Conservation (phyloP, 306 rosid genomes). For the Cucurbita moschata region DNA sequence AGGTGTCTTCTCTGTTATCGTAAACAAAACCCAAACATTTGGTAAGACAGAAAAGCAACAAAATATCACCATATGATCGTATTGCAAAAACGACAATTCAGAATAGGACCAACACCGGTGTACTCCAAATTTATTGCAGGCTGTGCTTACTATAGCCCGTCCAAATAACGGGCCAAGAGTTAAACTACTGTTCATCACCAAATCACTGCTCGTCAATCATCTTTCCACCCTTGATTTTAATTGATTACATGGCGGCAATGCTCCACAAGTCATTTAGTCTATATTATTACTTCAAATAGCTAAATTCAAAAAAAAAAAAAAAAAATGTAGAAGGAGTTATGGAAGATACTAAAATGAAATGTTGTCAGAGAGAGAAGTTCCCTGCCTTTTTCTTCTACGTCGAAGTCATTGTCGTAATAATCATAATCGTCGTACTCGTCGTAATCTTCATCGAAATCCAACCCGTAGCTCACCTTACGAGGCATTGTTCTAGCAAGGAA, state of each 20-base stretch:
- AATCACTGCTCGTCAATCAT: neutral
- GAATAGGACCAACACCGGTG: neutral
- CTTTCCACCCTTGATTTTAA: neutral
- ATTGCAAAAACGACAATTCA: neutral
- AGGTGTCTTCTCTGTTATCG: conserved; percentile 27
- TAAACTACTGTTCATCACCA: neutral
- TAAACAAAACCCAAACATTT: conserved; percentile 10
- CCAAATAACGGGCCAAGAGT: neutral
- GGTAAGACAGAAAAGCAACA: neutral
- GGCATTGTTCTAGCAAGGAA: conserved; percentile 45
- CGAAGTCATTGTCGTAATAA: conserved; percentile 18
- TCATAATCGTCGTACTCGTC: conserved; percentile 37
- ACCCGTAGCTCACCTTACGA: conserved; percentile 51
- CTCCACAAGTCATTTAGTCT: neutral
- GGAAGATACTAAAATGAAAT: neutral
- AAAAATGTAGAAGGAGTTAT: neutral
- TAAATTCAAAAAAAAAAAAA: neutral
- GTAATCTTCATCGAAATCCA: conserved; percentile 45
- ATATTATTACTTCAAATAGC: neutral
- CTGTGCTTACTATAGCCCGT: neutral
- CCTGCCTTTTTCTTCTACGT: conserved; percentile 22
- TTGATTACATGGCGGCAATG: too few relatives aligned
- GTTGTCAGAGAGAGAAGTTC: neutral
- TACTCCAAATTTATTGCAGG: neutral
- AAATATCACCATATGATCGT: neutral